Evolutionary conservation across 257 asterid species (phyloP), one percentile per base, ranked within the genome.

Genomic region (Fraxinus cuspidata): DNA sequence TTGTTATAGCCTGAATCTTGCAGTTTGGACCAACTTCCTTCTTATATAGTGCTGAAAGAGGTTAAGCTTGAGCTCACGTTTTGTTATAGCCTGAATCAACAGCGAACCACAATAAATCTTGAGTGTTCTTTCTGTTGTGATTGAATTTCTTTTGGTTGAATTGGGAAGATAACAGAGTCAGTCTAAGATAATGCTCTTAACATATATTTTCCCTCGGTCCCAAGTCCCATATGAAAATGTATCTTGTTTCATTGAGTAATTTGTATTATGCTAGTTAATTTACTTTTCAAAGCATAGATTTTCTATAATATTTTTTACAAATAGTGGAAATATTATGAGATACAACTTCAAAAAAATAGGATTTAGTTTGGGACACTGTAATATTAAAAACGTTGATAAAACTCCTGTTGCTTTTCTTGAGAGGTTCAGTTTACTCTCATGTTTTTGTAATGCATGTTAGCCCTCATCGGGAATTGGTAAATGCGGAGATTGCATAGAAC

Each of bases 81-180:
- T 28, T 28, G 16, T 7, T 58, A 15, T 25, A 23, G n/a, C 29
- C 2, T 23, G 68, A 60, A 9, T 60, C 9, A 60, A 60, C 68
- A 23, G 15, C 18, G 15, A 60, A 60, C 13, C 32, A 8, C 7
- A 8, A 21, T 60, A 21, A 60, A 51, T 51, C 23, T 51, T 1
- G 23, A 51, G 60, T 16, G 3, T 51, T 51, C 60, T 51, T 19
- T 25, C 25, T 51, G 9, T 51, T 51, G 1, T 18, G 25, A 51
- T 51, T 49, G 5, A 12, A 49, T 49, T 49, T 49, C n/a, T 49
- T 3, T 49, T 49, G 58, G 18, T 49, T 51, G 63, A n/a, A 51
- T 16, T 5, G 63, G 40, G 8, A 35, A 35, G 99, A 51, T 51
- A 51, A 51, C 23, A 51, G 21, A 16, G 63, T 51, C 18, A 51